Conservation (phyloP, 2,329 filamentous ascomycete species). For the Venturia carpophila region DNA sequence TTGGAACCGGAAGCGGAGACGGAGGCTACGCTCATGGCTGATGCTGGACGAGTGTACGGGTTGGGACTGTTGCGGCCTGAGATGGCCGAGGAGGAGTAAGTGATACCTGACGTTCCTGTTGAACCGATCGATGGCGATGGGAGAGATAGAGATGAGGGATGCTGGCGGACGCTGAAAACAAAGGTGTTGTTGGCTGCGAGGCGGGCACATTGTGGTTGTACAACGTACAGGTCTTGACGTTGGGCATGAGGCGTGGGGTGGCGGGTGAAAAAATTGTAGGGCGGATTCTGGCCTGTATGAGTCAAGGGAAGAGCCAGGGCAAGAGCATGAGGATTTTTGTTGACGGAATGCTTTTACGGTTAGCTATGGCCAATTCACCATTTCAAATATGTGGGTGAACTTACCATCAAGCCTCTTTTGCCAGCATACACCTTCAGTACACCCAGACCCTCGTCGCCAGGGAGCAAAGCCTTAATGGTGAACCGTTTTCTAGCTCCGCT, state of each 20-base stretch:
- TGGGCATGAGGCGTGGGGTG: slow-evolving; percentile 98
- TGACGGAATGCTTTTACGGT: slow-evolving; percentile 63
- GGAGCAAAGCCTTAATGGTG: slow-evolving; percentile 84
- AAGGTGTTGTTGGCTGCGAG: slow-evolving; percentile 95
- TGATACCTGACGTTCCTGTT: slow-evolving; percentile 27
- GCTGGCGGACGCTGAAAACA: slow-evolving; percentile 90
- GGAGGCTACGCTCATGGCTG: slow-evolving; percentile 54
- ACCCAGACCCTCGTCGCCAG: slow-evolving; percentile 83
- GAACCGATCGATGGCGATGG: slow-evolving; percentile 30
- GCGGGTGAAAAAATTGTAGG: slow-evolving; percentile 84
- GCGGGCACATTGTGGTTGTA: slow-evolving; percentile 84
- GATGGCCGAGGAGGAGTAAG: slow-evolving; percentile 22
- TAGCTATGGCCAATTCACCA: slow-evolving; percentile 21
- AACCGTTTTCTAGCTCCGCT: slow-evolving; percentile 73
- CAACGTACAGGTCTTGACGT: slow-evolving; percentile 91
- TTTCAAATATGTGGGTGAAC: slow-evolving; percentile 19
- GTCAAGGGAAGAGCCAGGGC: slow-evolving; percentile 84
- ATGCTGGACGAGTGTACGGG: slow-evolving; percentile 46
- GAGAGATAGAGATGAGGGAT: slow-evolving; percentile 55
- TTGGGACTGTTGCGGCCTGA: slow-evolving; percentile 44
- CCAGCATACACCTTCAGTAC: slow-evolving; percentile 88
- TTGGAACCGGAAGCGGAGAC: slow-evolving; percentile 46
- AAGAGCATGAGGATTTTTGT: slow-evolving; percentile 87
- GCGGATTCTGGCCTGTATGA: slow-evolving; percentile 85
- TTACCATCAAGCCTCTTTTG: slow-evolving; percentile 79